Evolutionary conservation across 768 basidiomycete genomes (phyloP).

Genomic region (Roridomyces roridus): DNA sequence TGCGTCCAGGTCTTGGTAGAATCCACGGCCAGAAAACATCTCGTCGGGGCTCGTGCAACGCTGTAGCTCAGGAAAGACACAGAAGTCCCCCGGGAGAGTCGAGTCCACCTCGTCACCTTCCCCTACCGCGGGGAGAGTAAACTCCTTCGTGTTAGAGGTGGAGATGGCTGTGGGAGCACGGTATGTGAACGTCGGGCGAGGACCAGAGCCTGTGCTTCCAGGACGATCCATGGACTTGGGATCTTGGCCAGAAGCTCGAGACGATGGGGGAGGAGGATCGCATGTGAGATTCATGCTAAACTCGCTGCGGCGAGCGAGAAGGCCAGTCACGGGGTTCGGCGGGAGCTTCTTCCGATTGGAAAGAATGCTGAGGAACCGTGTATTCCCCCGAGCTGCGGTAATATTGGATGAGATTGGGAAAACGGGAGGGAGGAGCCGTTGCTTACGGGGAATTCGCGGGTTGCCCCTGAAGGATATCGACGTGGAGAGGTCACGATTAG

Average conservation of each 20-base stretch:
- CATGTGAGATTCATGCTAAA: too few species aligned
- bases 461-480: slow-evolving; percentile 51
- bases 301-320: too few species aligned
- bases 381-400: too few species aligned
- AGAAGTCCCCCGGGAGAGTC: neutral
- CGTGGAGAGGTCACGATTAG: too few species aligned
- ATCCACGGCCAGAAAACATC: too few species aligned
- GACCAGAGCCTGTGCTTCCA: neutral
- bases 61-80: neutral
- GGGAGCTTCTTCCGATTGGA: too few species aligned
- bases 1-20: neutral
- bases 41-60: slow-evolving; percentile 11
- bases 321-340: too few species aligned
- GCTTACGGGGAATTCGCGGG: slow-evolving; percentile 35
- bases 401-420: too few species aligned
- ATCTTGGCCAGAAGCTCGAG: neutral
- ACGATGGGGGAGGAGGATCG: neutral
- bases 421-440: neutral
- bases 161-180: neutral
- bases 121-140: neutral
- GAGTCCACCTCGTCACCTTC: neutral
- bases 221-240: too few species aligned
- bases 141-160: neutral
- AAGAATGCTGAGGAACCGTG: too few species aligned
- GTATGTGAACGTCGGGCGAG: neutral